phyloP scores from a whole-genome alignment of 139 green algal species.

The Penium margaritaceum region DNA sequence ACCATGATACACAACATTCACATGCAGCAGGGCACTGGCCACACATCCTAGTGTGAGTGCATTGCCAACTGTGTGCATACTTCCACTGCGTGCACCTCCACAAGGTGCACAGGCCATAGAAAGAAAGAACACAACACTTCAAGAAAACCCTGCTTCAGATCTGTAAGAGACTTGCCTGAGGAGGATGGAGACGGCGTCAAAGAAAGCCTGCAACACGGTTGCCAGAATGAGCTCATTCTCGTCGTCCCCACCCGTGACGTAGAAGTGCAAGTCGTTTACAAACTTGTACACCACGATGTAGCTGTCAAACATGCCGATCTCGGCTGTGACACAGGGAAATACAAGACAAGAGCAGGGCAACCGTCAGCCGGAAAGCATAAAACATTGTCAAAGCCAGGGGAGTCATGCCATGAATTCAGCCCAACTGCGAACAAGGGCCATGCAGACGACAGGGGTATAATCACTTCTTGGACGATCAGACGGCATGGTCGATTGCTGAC shows the following conservation, averaged over 20 bases:
- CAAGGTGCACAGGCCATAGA: no score
- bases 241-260: conserved; percentile 76
- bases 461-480: background rate
- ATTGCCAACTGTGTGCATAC: no score
- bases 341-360: no score
- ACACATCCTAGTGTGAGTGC: no score
- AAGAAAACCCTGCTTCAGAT: background rate
- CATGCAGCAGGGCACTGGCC: no score
- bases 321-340: no score
- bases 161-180: conserved; percentile 26
- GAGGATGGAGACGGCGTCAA: conserved; percentile 63
- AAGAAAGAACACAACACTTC: background rate
- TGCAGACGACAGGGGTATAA: background rate
- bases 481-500: background rate
- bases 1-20: no score
- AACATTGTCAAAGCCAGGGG: no score
- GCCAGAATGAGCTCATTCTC: conserved; percentile 95
- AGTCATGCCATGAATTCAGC: background rate
- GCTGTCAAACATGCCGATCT: conserved; percentile 94
- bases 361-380: no score
- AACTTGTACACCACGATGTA: conserved; percentile 94
- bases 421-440: background rate
- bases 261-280: conserved; percentile 92
- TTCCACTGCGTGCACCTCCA: no score
- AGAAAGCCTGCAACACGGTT: conserved; percentile 78